Evolutionary conservation across 2,329 filamentous ascomycete genomes (phyloP), one percentile per base, ranked within the genome.

Genomic region (Decorospora gaudefroyi): DNA sequence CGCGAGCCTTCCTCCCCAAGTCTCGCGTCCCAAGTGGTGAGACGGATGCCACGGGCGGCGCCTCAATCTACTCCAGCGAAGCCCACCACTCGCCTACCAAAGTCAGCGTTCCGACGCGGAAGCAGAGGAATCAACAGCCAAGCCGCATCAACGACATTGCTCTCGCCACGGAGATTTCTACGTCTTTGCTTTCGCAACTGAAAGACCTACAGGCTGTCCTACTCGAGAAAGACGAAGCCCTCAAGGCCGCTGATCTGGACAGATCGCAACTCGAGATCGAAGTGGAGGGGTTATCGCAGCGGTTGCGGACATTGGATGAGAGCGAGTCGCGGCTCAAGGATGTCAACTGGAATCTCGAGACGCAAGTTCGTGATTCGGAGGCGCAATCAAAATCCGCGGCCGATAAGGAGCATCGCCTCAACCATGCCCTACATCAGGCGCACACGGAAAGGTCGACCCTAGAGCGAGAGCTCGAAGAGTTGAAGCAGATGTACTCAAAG

Each of bases 101-200:
- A 73, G 78, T 95, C 51, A 87, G 80, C 60, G 88, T 93, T 6
- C 90, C 90, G 1, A 92, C 88, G 57, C 83, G 92, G 57, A 93
- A 91, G 68, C 82, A 93, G 66, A 83, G 93, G 42, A 97, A 97
- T 59, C 92, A 96, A 66, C 88, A 89, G 2, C 82, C 87, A 7
- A 93, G 85, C 65, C 85, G 91, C 37, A 86, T 95, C 9, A 90
- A 97, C 67, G 93, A 99, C 64, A 95, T 99, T 65, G 90, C 96
- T 61, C 95, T 99, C 65, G 93, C 92, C n/a, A 91, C 93, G 36
- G 92, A 99, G 67, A 96, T 99, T 62, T 96, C 90, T 65, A 96
- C 90, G 4, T 96, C 90, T 2, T 78, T 99, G 37, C 85, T 99
- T 37, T 85, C 87, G n/a, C 93, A 97, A 73, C 88, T 99, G 36